These are phyloP conservation scores for Umbelopsis isabellina DNA, from an alignment of 192 early-diverging fungal genomes.

Conservation along the genomic window DNA sequence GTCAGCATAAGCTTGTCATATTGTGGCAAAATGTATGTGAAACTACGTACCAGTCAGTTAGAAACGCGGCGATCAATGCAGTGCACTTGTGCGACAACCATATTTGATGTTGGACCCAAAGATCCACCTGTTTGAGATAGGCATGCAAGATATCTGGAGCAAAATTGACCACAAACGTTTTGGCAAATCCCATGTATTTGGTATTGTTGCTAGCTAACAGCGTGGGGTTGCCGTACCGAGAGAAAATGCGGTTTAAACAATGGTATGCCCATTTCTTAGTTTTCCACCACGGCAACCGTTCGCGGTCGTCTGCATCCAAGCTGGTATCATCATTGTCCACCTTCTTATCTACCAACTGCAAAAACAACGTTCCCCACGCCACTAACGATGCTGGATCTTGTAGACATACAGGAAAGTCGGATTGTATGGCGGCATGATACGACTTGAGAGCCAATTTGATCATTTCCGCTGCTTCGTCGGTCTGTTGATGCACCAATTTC, in stretches of 20 bases:
- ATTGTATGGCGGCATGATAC: constrained; percentile 72
- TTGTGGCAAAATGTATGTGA: no score
- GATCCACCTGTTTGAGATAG: constrained; percentile 85
- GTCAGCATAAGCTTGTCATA: no score
- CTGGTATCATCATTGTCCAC: constrained; percentile 51
- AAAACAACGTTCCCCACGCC: constrained; percentile 89
- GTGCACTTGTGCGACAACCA: constrained; percentile 77
- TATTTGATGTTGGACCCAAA: constrained; percentile 65
- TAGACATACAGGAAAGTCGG: constrained; percentile 58
- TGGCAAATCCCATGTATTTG: constrained; percentile 70
- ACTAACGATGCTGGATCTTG: constrained; percentile 74
- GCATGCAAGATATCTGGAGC: constrained; percentile 85
- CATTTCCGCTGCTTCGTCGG: constrained; percentile 80
- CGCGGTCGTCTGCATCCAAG: constrained; percentile 66
- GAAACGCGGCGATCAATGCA: constrained; percentile 72
- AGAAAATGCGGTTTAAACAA: constrained; percentile 84
- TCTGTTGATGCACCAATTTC: constrained; percentile 59
- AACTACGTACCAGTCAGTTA: constrained; percentile 68
- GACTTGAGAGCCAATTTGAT: constrained; percentile 83
- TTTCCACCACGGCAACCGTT: constrained; percentile 86
- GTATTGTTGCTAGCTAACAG: constrained; percentile 53
- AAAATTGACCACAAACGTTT: constrained; percentile 83
- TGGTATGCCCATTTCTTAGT: constrained; percentile 94
- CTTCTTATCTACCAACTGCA: constrained; percentile 74
- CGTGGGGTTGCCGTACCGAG: constrained; percentile 71